phyloP scores from a whole-genome alignment of 768 basidiomycete genomes.

The Tremella yokohamensis region DNA sequence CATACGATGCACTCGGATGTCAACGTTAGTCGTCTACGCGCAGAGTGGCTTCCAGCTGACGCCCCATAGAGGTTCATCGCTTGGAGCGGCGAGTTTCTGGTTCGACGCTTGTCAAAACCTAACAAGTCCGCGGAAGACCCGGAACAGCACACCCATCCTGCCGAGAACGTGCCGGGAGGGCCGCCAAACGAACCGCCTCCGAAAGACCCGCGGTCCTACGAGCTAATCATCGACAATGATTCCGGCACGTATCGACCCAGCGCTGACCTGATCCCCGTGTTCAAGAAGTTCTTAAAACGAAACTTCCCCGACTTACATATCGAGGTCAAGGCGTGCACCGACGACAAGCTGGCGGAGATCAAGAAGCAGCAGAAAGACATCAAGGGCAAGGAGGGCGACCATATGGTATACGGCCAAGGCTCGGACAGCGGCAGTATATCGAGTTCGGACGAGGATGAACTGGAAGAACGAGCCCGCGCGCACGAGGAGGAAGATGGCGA shows the following conservation, averaged over 20 bases:
- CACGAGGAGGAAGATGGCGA: no score
- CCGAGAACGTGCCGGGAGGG: conserved; percentile 29
- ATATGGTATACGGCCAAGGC: conserved; percentile 36
- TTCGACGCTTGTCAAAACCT: conserved; percentile 61
- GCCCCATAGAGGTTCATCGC: conserved; percentile 54
- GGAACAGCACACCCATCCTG: conserved; percentile 53
- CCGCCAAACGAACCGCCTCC: conserved; percentile 34
- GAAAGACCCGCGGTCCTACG: conserved; percentile 59
- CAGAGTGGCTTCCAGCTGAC: background rate
- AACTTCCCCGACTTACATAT: conserved; percentile 69
- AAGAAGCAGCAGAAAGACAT: conserved; percentile 49
- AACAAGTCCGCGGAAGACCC: conserved; percentile 54
- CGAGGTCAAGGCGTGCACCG: conserved; percentile 57
- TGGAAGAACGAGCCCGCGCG: conserved; percentile 18
- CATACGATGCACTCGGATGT: conserved; percentile 71
- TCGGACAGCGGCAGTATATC: conserved; percentile 38
- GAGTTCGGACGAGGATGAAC: conserved; percentile 35
- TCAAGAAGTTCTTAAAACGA: conserved; percentile 64
- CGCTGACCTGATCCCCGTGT: conserved; percentile 59
- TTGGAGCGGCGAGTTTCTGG: conserved; percentile 54
- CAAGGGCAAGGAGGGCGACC: conserved; percentile 48
- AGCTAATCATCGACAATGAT: conserved; percentile 76
- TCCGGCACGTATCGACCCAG: conserved; percentile 78
- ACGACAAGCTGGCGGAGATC: conserved; percentile 52
- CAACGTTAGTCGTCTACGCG: conserved; percentile 51